Evolutionary conservation across 345 rosid genomes (phyloP).

Genomic region (Acer yangbiense): DNA sequence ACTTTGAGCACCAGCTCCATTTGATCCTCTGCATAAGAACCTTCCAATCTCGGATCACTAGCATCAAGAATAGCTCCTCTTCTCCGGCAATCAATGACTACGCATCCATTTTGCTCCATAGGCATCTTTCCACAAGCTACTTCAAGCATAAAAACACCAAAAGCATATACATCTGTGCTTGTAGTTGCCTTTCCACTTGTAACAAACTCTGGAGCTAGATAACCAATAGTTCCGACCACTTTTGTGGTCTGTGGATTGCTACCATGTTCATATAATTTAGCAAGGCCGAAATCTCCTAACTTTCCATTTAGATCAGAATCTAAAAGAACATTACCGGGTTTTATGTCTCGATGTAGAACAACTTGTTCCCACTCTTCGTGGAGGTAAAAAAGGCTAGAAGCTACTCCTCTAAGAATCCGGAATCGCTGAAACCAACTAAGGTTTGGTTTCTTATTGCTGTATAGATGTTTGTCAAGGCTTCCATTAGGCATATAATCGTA

Average conservation of each 20-base stretch:
- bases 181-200: constrained; percentile 33
- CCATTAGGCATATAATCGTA: constrained; percentile 68
- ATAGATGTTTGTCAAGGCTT: constrained; percentile 51
- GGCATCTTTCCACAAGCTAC: constrained; percentile 47
- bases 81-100: constrained; percentile 19
- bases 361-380: constrained; percentile 52
- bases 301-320: constrained; percentile 40
- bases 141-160: constrained; percentile 52
- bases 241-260: constrained; percentile 41
- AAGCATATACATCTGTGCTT: constrained; percentile 42
- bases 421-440: constrained; percentile 47
- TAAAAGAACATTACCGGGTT: constrained; percentile 44
- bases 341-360: constrained; percentile 49
- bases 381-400: constrained; percentile 42
- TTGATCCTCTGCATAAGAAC: constrained; percentile 31
- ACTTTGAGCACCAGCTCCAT: constrained; percentile 33
- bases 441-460: constrained; percentile 27
- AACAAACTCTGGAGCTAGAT: constrained; percentile 41
- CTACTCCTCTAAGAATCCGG: constrained; percentile 43
- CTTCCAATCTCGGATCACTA: constrained; percentile 17
- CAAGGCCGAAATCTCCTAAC: constrained; percentile 54
- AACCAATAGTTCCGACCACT: constrained; percentile 50
- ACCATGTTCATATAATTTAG: constrained; percentile 44
- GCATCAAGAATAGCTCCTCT: constrained; percentile 24
- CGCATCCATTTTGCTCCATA: constrained; percentile 34